Evolutionary conservation across 2,329 filamentous ascomycete genomes (phyloP), one percentile per base, ranked within the genome.

Genomic region (Mycosphaerella sp.): DNA sequence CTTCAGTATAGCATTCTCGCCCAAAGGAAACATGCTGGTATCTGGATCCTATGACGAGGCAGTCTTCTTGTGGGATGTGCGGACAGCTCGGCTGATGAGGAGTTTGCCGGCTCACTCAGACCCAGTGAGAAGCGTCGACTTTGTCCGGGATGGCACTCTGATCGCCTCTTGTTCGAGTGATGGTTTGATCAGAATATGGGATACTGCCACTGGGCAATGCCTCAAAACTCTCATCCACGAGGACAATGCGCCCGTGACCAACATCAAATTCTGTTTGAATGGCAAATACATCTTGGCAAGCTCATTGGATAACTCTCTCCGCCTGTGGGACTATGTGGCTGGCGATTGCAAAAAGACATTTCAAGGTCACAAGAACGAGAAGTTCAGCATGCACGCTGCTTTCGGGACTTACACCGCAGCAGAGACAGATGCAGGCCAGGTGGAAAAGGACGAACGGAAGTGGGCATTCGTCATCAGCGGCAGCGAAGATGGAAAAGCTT

Each of bases 1-100:
- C 32, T 95, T 95, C 72, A 89, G 86, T 48, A 77, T 98, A 34
- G 90, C 91, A 5, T 97, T 97, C 71, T 92, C 89, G n/a, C 93
- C 93, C 1, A 97, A 96, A 70, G 93, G 93, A 23, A 98, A 98
- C 67, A 95, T 97, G 68, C 80, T 98, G 34, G 93, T 91, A 12
- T 95, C 88, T 61, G 93, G 93, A 10, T 95, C 88, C 60, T 97
- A 96, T 72, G 93, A 98, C 63, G 93, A 98, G 75, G 93, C 93
- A 4, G 89, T 98, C 0, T 96, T 95, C 61, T 73, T 98, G 4
- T 98, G 93, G 93, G 93, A 98, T 70, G 88, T 97, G 11, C 81
- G 93, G 11, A 89, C 89, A 0, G 91, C 89, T 0, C 79, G 86
- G 21, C 77, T 93, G 34, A 95, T 98, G 90, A 82, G 90, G 51